Base-by-base conservation (phyloP, 2,329 filamentous ascomycete species). In the Aureobasidium subglaciale region DNA sequence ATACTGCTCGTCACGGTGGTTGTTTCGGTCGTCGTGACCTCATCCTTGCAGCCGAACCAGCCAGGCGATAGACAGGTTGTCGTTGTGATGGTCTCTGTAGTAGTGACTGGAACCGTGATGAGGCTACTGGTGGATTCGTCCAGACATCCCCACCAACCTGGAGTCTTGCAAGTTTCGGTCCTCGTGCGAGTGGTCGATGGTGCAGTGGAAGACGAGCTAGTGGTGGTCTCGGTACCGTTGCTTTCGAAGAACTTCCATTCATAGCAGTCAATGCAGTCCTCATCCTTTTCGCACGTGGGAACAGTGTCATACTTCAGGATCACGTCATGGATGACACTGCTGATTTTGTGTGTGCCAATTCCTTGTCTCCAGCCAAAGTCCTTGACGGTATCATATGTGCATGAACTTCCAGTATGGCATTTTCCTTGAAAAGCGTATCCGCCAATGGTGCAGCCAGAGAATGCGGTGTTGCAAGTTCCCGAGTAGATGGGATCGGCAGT, bases 191-290 rank as follows among this genome's bases (percentile, higher is more conserved):
- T 63, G 1, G 80, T 78, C 1, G 79, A 80, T 0, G 79, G 78
- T 3, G 74, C 76, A 2, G 82, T 76, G 0, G 68, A 77, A 0
- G 83, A 83, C 0, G 63, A 68, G 6, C 70, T 68, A 2, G 86
- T 87, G 0, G 84, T 90, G 1, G 78, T 80, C 60, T 91, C 86
- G 1, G 88, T 93, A 27, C 87, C 87, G 67, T 96, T 96, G 68
- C 90, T 95, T 70, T 91, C 86, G 66, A 89, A 95, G 77, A 90
- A 95, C 65, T 96, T 95, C 93, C 93, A 97, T 56, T 86, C 84
- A 57, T 83, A 88, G 65, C 92, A 97, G 68, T 99, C 93, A 37
- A 87, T 83, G 68, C 93, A 97, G 60, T 84, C 77, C 52, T 83
- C 78, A 6, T 92, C 91, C 27, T 80, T 77, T 54, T 80, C 80